These are phyloP conservation scores for Agrocybe chaxingu DNA, from an alignment of 768 basidiomycete species.

Conservation along the genomic window DNA sequence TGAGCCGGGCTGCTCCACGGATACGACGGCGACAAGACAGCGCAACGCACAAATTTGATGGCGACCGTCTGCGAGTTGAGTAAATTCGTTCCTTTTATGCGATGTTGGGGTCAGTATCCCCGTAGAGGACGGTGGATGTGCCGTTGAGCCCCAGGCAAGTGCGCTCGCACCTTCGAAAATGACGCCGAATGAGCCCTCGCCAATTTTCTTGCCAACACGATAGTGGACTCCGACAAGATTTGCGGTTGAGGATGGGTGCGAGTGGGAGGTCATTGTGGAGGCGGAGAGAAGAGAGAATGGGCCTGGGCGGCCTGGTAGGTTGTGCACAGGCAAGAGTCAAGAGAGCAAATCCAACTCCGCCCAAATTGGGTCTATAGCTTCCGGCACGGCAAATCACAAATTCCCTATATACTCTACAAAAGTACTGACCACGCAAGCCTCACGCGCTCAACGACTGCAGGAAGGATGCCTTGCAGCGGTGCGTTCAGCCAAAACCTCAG, in stretches of 20 bases:
- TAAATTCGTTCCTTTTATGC: slow-evolving; percentile 80
- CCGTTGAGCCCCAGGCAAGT: slow-evolving; percentile 3
- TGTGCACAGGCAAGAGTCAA: slow-evolving; percentile 19
- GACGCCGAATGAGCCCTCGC: slow-evolving; percentile 98
- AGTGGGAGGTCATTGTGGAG: slow-evolving; percentile 53
- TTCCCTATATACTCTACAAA: slow-evolving; percentile 5
- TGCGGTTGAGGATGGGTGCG: slow-evolving; percentile 57
- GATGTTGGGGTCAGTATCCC: background rate
- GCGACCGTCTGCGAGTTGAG: slow-evolving; percentile 98
- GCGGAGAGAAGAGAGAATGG: slow-evolving; percentile 12
- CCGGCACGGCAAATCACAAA: background rate
- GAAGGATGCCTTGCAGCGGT: background rate
- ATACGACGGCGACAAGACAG: slow-evolving; percentile 1
- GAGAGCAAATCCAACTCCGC: slow-evolving; percentile 28
- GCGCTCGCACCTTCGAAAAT: slow-evolving; percentile 73
- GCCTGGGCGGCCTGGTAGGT: slow-evolving; percentile 20
- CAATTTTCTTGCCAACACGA: slow-evolving; percentile 98
- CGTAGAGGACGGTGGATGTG: background rate
- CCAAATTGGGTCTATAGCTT: slow-evolving; percentile 19
- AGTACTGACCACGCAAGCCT: background rate
- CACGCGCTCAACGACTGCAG: background rate
- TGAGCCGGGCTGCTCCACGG: slow-evolving; percentile 4
- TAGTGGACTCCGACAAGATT: slow-evolving; percentile 96
- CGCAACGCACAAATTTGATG: slow-evolving; percentile 94
- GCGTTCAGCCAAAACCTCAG: slow-evolving; percentile 14